These are phyloP conservation scores for Calocybe gangraenosa DNA, from an alignment of 768 basidiomycete genomes.

Conservation along the genomic window DNA sequence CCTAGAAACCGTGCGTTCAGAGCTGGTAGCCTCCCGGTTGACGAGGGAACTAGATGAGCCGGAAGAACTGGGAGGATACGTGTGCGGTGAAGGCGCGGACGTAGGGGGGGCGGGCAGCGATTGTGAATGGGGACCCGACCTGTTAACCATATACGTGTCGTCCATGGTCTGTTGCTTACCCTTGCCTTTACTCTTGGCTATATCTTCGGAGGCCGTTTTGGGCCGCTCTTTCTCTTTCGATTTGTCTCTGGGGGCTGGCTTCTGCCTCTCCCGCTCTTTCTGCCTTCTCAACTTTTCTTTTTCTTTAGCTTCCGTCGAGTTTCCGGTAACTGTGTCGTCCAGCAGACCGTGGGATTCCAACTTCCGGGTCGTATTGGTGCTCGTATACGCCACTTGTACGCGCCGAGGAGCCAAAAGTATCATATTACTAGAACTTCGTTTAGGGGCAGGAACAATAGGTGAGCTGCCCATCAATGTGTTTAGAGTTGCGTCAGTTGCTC, in stretches of 20 bases:
- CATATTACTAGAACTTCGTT: constrained; percentile 34
- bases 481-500: constrained; percentile 11
- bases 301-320: constrained; percentile 22
- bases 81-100: constrained; percentile 20
- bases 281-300: constrained; percentile 25
- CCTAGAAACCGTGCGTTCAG: constrained; percentile 11
- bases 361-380: constrained; percentile 66
- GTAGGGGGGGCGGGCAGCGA: constrained; percentile 15
- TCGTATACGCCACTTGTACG: constrained; percentile 79
- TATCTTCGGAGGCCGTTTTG: constrained; percentile 25
- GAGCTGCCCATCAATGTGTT: constrained; percentile 7
- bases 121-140: constrained; percentile 9
- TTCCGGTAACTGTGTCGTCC: constrained; percentile 36
- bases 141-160: constrained; percentile 17
- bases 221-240: constrained; percentile 24
- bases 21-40: constrained; percentile 4
- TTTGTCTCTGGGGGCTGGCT: constrained; percentile 21
- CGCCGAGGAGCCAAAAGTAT: constrained; percentile 69
- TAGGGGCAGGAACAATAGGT: constrained; percentile 12
- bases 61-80: constrained; percentile 12
- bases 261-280: constrained; percentile 20
- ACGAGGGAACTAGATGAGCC: constrained; percentile 5
- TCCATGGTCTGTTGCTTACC: constrained; percentile 21
- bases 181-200: constrained; percentile 21
- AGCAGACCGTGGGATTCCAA: constrained; percentile 66